Evolutionary conservation across 225 moss, liverwort and hornwort genomes (phyloP), one percentile per base, ranked within the genome.

Genomic region (Neckera pumila): DNA sequence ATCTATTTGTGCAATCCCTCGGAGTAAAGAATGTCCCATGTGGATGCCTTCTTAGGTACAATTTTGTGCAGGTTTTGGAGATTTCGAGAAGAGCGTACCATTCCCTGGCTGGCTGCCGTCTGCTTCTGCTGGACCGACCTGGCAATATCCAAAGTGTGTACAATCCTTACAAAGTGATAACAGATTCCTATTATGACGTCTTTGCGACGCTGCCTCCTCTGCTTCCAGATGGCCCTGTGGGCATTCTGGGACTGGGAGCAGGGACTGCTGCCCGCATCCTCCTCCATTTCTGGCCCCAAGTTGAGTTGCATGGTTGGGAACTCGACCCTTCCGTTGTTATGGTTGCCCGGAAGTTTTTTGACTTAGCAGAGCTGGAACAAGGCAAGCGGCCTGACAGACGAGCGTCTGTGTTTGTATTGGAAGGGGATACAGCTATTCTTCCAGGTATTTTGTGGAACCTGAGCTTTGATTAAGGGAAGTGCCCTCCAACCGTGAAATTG

Each of bases 61-160:
- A 96, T 85, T 93, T 92, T 61, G 94, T 99, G 80, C 95, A 95
- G 81, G 98, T 97, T 80, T 89, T 95, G 66, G 96, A 99, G 89
- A 86, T 99, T 30, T 89, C 95, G 23, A 90, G 93, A 64, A 89
- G 89, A 78, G 89, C 96, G 15, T 74, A 97, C 90, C 94, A 93
- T 80, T n/a, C 90, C 9, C 90, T 96, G 21, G 96, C 98, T 10
- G 98, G 98, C 16, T 91, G 97, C 36, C 94, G 90, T 74, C 65
- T 97, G 33, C 93, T 99, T 49, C 91, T 97, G 45, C 76, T 99
- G 31, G 98, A 99, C 90, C 93, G 92, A 14, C 91, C 95, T 33
- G 97, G 98, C 62, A 99, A 99, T 65, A 94, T 99, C 40, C 98
- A 99, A 82, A 99, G 98, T 75, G 87, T 99, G 30, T 96, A 96